Evolutionary conservation across 371 early-diverging fungal genomes (phyloP), one percentile per base, ranked within the genome.

Genomic region (Capillidium rhysosporum): DNA sequence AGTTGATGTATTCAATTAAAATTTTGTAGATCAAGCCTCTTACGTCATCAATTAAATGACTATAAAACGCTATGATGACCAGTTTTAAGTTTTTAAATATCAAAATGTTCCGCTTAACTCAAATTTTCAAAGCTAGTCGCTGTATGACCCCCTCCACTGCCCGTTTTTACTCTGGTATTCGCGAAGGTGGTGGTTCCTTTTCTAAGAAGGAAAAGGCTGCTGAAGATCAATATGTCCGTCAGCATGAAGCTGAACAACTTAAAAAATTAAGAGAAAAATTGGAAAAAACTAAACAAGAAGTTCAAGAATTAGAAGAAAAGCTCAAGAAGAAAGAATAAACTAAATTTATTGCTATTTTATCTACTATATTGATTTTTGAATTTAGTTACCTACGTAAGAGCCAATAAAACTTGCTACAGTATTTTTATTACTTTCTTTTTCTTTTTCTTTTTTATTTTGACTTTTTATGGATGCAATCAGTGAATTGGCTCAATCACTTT

Each of bases 151-250:
- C 34, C 4, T 4, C 7, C 34, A 34, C 34, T 43, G 18, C 18
- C 7, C 43, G 43, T 18, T 21, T 43, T 18, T 43, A 43, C 21
- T 18, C 18, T 21, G 43, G 21, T 14, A 21, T 12, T 23, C 51
- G 51, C 21, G 31, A 10, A 8, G 30, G 14, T n/a, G 20, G 51
- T 23, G 51, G 28, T 28, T 51, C 51, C 28, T 51, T 51, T 18
- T 9, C 8, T 10, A 51, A 51, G 28, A 51, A 28, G 34, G 51
- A 51, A 51, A 51, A 51, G 51, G 51, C 51, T 29, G 51, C 51
- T 39, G 51, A 51, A 51, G 51, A 51, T 38, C 51, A 51, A 24
- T 51, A 51, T 34, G 38, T 51, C 10, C 40, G 38, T 21, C n/a
- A 34, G 34, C 51, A 51, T 8, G 51, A 51, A 23, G 12, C 16